Percentiles rank a stretch among this genome's conserved stretches.
phyloP scores from a whole-genome alignment of 2,329 filamentous ascomycete species.

The Exophiala oligosperma region DNA sequence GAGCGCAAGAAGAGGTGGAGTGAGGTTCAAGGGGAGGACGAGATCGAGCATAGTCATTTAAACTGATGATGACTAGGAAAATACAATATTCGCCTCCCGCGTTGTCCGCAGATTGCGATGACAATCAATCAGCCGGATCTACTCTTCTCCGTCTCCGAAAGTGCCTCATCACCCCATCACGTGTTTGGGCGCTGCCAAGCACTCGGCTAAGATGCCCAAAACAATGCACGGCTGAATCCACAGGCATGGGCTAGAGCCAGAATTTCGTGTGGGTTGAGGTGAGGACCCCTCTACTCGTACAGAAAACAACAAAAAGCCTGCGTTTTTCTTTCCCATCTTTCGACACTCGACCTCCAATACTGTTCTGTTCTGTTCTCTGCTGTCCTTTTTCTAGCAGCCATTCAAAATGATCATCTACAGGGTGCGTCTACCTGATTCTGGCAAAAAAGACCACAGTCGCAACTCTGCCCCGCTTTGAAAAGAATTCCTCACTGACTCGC shows the following conservation, averaged over 20 bases:
- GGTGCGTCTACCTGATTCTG: conserved; percentile 45
- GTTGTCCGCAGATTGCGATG: not conserved
- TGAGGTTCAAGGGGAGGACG: conserved; percentile 1
- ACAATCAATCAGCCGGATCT: not conserved
- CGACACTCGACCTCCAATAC: conserved; percentile 16
- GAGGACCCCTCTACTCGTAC: conserved; percentile 24
- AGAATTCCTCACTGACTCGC: conserved; percentile 7
- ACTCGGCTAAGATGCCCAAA: not conserved
- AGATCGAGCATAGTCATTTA: conserved; percentile 2
- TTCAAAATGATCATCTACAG: conserved; percentile 74
- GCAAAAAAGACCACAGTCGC: not conserved
- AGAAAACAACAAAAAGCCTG: conserved; percentile 6
- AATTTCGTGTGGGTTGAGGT: not conserved
- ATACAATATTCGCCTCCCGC: conserved; percentile 13
- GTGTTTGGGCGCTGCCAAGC: not conserved
- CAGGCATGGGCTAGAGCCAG: conserved; percentile 2
- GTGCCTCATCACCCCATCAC: not conserved
- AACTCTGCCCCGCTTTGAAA: conserved; percentile 1
- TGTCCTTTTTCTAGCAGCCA: conserved; percentile 29
- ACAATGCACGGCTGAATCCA: not conserved
- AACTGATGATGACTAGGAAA: conserved; percentile 8
- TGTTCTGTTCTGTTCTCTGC: conserved; percentile 30
- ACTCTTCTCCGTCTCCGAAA: not conserved
- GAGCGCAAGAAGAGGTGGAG: conserved; percentile 5
- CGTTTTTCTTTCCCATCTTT: conserved; percentile 27